phyloP scores from a whole-genome alignment of 2,329 filamentous ascomycete species.

The Massarina eburnea region DNA sequence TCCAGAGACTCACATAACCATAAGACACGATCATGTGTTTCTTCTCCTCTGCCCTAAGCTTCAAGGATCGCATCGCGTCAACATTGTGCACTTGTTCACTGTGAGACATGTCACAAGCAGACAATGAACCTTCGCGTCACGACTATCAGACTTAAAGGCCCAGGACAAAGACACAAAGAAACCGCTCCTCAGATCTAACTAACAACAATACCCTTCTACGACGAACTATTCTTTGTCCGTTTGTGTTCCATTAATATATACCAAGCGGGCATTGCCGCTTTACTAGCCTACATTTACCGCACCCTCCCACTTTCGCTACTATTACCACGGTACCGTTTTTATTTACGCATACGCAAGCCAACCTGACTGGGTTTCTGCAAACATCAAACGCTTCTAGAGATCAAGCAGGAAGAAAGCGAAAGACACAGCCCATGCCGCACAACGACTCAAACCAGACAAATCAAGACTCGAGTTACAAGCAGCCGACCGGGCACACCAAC shows the following conservation, averaged over 20 bases:
- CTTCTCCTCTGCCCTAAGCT: neutral
- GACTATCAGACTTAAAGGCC: slow-evolving; percentile 9
- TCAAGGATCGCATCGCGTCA: neutral
- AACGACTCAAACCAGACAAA: slow-evolving; percentile 15
- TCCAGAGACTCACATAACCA: neutral
- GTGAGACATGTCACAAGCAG: slow-evolving; percentile 1
- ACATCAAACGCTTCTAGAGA: neutral
- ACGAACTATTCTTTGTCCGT: slow-evolving; percentile 22
- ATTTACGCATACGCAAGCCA: slow-evolving; percentile 1
- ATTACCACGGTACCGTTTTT: slow-evolving; percentile 13
- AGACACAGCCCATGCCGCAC: neutral
- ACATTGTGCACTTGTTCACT: neutral
- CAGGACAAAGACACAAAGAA: slow-evolving; percentile 33
- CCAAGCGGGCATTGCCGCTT: slow-evolving; percentile 7
- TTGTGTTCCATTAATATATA: slow-evolving; percentile 32
- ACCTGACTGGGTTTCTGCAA: slow-evolving; percentile 1
- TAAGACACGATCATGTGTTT: neutral
- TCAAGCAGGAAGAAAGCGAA: neutral
- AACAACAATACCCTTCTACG: slow-evolving; percentile 24
- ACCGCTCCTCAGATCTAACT: slow-evolving; percentile 2
- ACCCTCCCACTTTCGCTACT: slow-evolving; percentile 9
- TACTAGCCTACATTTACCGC: slow-evolving; percentile 10
- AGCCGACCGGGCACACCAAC: slow-evolving; percentile 5
- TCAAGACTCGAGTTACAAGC: slow-evolving; percentile 5
- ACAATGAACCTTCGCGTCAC: neutral